Base-by-base conservation (phyloP, 768 basidiomycete genomes). In the Lactifluus rugatus region DNA sequence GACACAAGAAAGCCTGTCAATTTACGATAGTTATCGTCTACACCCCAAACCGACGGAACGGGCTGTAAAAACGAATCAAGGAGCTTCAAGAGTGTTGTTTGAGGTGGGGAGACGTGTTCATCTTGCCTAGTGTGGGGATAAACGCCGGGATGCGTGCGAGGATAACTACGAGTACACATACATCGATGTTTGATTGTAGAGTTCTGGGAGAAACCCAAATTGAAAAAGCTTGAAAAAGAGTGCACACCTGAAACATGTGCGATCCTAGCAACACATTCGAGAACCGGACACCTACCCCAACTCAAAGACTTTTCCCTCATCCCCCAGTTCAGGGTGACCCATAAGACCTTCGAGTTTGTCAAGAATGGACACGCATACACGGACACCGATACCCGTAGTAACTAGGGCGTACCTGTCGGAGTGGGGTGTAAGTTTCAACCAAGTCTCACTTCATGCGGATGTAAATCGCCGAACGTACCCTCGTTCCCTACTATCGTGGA, bases 81-180 rank as follows among this genome's bases (percentile, higher is more conserved):
- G 16, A 95, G 75, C 70, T 93, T 94, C 57, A 96, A 80, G 11
- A 95, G 73, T n/a, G 81, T 87, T 4, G 84, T 90, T 69, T 95
- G 93, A 63, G 87, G 84, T 0, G 92, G 89, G 5, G 89, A 82
- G 41, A 93, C 79, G 13, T 83, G 76, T 71, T 93, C 91, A 47
- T 79, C 81, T 23, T 72, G 60, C 57, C 89, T 89, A 68, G 51
- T 25, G 11, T 14, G 5, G 51, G n/a, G 5, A 31, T 31, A 21
- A 52, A 41, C 46, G 14, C 36, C 6, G 41, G 46, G 5, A 51
- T 23, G 16, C 32, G 48, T 42, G 51, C 41, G 9, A 53, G 28
- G n/a, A 17, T 8, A 28, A 34, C 44, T 48, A 52, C 5, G n/a
- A 23, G 17, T 39, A 41, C 21, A 25, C 61, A 26, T 55, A 64